phyloP scores from a whole-genome alignment of 345 rosid species.

The Microcos paniculata region DNA sequence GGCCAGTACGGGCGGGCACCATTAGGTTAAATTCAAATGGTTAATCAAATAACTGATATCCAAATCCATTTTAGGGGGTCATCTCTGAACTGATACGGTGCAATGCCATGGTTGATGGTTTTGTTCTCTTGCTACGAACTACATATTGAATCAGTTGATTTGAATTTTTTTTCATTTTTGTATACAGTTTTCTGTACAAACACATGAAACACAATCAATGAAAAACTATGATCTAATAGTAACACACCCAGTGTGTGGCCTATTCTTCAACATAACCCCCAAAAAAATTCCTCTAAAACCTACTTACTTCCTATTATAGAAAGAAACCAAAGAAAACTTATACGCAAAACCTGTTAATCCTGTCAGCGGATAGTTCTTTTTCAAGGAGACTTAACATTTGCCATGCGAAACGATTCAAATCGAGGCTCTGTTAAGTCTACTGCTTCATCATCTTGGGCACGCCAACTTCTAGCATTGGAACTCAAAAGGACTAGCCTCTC shows the following conservation, averaged over 20 bases:
- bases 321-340: conserved; percentile 20
- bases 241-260: background rate
- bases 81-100: too few species aligned
- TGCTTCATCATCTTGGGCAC: conserved; percentile 56
- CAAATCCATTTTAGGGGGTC: too few species aligned
- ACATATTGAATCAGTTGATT: too few species aligned
- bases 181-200: conserved; percentile 31
- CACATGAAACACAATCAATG: conserved; percentile 6
- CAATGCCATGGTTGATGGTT: too few species aligned
- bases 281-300: conserved; percentile 14
- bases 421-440: conserved; percentile 91
- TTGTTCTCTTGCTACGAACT: too few species aligned
- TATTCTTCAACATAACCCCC: background rate
- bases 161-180: too few species aligned
- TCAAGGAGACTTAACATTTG: conserved; percentile 42
- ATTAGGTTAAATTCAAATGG: too few species aligned
- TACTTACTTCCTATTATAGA: conserved; percentile 8
- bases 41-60: too few species aligned
- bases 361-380: conserved; percentile 22
- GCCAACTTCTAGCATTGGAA: conserved; percentile 51
- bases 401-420: conserved; percentile 72
- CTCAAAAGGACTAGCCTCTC: conserved; percentile 45
- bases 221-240: background rate
- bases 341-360: conserved; percentile 3
- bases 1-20: too few species aligned